Evolutionary conservation across 176 grass and related monocot species (phyloP), one percentile per base, ranked within the genome.

Genomic region (Carex parvula): DNA sequence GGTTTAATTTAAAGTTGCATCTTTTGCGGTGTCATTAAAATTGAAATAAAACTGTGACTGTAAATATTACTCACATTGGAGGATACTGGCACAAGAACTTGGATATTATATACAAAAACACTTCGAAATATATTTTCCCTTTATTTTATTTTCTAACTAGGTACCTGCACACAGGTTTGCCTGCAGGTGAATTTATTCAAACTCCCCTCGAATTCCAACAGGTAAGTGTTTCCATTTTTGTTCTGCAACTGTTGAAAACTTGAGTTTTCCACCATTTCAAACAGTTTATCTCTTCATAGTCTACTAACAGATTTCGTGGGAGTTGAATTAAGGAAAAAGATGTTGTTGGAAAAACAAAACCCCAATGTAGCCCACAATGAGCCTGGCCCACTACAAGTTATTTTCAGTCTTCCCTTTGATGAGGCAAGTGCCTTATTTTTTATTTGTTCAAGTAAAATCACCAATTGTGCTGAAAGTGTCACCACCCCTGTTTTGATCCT

Each of bases 141-240:
- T 8, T 9, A 10, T 30, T 70, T 18, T 39, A 6, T 70, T 88
- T 77, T 76, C 39, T 83, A 72, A 39, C 39, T 62, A 92, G 84
- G 84, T 93, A 75, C 85, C 50, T 92, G 54, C 37, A 56, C 91
- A 77, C 93, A 98, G 96, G 89, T 98, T 58, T 95, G 91, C 86
- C 46, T 98, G 79, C 77, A 87, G 21, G 79, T 95, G 63, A 85
- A 50, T 83, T 89, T 89, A 85, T 84, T 71, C 37, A 90, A 92
- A 84, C 76, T 93, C 53, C 83, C 84, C 75, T 79, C 60, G 14
- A 84, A 70, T 83, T 86, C 88, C 86, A 84, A 88, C 21, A 93
- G 89, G 96, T 98, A 93, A 53, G 39, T 84, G n/a, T 57, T 83
- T 24, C 30, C 58, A 64, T 64, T 81, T 79, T 64, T 63, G 17